A percentile compares a stretch with the other conserved stretches of the same genome.
Evolutionary conservation across 768 basidiomycete species (phyloP).

Genomic region (Macrolepiota fuliginosa): DNA sequence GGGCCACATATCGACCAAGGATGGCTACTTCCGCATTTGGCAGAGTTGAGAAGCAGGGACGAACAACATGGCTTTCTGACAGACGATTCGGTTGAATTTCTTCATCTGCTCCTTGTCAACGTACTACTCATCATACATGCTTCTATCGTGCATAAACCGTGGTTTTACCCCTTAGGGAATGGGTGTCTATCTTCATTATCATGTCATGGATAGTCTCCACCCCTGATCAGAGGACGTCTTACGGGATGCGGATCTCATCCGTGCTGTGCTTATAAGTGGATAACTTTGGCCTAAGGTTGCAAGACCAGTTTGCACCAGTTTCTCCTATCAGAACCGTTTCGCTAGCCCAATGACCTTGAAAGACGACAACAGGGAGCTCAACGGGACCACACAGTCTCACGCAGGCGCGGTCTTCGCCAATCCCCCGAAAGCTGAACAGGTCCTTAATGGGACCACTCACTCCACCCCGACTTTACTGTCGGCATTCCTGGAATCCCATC

Average conservation of each 20-base stretch:
- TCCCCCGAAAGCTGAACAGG: conserved; percentile 16
- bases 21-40: not conserved
- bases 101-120: not conserved
- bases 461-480: conserved; percentile 18
- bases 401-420: not conserved
- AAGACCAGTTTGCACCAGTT: not conserved
- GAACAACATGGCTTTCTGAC: not conserved
- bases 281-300: not conserved
- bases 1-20: not conserved
- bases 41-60: not conserved
- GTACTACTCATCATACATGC: not conserved
- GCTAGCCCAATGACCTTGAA: conserved; percentile 3
- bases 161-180: conserved; percentile 2
- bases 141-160: not conserved
- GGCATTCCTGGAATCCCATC: conserved; percentile 44
- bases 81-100: not conserved
- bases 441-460: conserved; percentile 5
- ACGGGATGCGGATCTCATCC: conserved; percentile 31
- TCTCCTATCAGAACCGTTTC: not conserved
- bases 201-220: conserved; percentile 9
- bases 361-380: not conserved
- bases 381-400: not conserved
- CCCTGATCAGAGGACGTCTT: conserved; percentile 15
- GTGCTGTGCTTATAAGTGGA: conserved; percentile 15
- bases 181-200: conserved; percentile 3